Evolutionary conservation across 768 basidiomycete genomes (phyloP), one percentile per base, ranked within the genome.

Genomic region (Termitomyces eurrhizus): DNA sequence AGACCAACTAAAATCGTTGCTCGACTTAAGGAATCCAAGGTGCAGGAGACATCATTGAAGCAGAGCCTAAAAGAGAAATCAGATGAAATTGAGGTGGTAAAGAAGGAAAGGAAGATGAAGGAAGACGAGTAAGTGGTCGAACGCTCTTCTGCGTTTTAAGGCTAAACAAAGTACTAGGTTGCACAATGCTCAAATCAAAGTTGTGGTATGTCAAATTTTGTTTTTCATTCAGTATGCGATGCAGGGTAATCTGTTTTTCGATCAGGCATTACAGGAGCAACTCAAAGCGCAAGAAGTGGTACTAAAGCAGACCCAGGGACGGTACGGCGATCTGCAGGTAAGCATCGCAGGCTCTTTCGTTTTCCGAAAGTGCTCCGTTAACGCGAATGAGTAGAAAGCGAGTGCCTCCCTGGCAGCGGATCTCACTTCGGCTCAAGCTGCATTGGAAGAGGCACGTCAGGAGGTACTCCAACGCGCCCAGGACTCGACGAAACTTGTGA

Each of bases 211-310:
- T 49, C n/a, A 6, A 45, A 12, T 42, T 21, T 21, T 2, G 2
- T 7, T 21, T 18, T 24, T 37, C 4, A 26, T 53, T 8, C 16
- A 46, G 52, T 33, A 12, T 37, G 11, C 1, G 14, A 36, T 3
- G 6, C n/a, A n/a, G 44, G 9, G 16, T 46, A 14, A 57, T n/a
- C 39, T 12, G 4, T 24, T 46, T 6, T 12, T 49, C 24, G 5
- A 48, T 53, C n/a, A 62, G 62, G 35, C 37, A 12, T 32, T 77
- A 24, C 64, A 69, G 59, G 67, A 68, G 50, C 59, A 66, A 21
- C 78, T 77, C 57, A 81, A 83, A 21, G 77, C 78, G 24, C 82
- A 83, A 61, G 68, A 74, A 8, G 69, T 76, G 3, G 74, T 77
- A 2, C 62, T 81, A 39, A 70, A 74, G 21, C 65, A 80, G 35